These are phyloP conservation scores for Penicillium italicum DNA, from an alignment of 2,329 filamentous ascomycete species.

Conservation along the genomic window DNA sequence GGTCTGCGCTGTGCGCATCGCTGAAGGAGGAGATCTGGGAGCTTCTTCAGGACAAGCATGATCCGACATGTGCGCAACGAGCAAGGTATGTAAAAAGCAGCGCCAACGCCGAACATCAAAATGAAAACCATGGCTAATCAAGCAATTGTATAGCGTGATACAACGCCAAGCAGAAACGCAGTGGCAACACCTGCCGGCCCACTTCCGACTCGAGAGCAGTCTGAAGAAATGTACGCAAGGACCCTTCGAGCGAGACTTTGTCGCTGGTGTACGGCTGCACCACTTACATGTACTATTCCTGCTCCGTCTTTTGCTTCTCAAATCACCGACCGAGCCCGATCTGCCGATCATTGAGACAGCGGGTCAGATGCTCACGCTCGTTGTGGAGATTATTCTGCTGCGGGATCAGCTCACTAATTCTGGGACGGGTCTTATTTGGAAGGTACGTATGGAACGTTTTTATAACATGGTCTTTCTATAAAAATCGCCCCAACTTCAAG, in stretches of 20 bases:
- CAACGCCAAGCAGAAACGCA: slow-evolving; percentile 21
- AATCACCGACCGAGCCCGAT: slow-evolving; percentile 26
- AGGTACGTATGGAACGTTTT: slow-evolving; percentile 13
- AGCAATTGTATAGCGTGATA: slow-evolving; percentile 21
- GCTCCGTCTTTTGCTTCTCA: slow-evolving; percentile 21
- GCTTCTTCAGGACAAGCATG: slow-evolving; percentile 24
- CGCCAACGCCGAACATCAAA: background rate
- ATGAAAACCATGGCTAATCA: background rate
- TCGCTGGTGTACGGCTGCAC: slow-evolving; percentile 26
- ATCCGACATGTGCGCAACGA: slow-evolving; percentile 17
- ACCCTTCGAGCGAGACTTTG: slow-evolving; percentile 26
- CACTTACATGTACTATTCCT: slow-evolving; percentile 30
- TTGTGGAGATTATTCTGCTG: slow-evolving; percentile 27
- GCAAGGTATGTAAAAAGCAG: slow-evolving; percentile 11
- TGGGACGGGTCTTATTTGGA: slow-evolving; percentile 28
- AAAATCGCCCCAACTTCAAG: background rate
- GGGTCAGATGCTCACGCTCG: slow-evolving; percentile 26
- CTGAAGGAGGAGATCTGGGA: slow-evolving; percentile 30
- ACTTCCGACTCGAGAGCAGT: slow-evolving; percentile 23
- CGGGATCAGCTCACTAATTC: slow-evolving; percentile 29
- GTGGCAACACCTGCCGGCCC: slow-evolving; percentile 20
- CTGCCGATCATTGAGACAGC: slow-evolving; percentile 25
- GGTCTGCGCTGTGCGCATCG: slow-evolving; percentile 28
- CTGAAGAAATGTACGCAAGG: slow-evolving; percentile 20
- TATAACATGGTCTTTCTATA: background rate